phyloP scores from a whole-genome alignment of 768 basidiomycete species.

The Boletus patriciae region DNA sequence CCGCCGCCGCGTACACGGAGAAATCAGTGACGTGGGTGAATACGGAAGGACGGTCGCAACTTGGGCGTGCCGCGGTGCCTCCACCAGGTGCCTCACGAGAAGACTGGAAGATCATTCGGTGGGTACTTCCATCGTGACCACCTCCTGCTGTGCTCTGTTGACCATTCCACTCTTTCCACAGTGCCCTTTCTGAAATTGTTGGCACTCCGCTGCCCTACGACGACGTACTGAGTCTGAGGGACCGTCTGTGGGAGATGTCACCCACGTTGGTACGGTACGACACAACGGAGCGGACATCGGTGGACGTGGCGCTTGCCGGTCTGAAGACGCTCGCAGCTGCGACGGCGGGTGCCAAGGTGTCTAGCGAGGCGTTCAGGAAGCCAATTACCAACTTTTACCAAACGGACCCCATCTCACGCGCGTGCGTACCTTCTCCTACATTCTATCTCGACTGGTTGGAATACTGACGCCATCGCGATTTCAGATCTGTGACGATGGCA shows the following conservation, averaged over 20 bases:
- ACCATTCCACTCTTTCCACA: slow-evolving; percentile 25
- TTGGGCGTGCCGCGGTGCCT: slow-evolving; percentile 87
- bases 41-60: slow-evolving; percentile 90
- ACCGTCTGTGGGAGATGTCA: slow-evolving; percentile 96
- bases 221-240: slow-evolving; percentile 76
- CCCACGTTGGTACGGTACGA: slow-evolving; percentile 89
- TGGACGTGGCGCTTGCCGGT: slow-evolving; percentile 69
- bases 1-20: slow-evolving; percentile 93
- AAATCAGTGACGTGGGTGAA: slow-evolving; percentile 92
- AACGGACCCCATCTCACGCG: slow-evolving; percentile 92
- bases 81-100: slow-evolving; percentile 95
- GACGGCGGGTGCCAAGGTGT: slow-evolving; percentile 55
- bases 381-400: slow-evolving; percentile 94
- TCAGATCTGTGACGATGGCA: slow-evolving; percentile 93
- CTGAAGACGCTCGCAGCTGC: slow-evolving; percentile 55
- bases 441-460: background rate
- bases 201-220: slow-evolving; percentile 85
- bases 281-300: slow-evolving; percentile 70
- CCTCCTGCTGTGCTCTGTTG: background rate
- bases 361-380: slow-evolving; percentile 65
- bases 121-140: slow-evolving; percentile 18
- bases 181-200: slow-evolving; percentile 89
- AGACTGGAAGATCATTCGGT: slow-evolving; percentile 98
- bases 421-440: slow-evolving; percentile 53
- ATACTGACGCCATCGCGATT: background rate